Evolutionary conservation across 768 basidiomycete genomes (phyloP), one percentile per base, ranked within the genome.

Genomic region (Floccularia luteovirens): DNA sequence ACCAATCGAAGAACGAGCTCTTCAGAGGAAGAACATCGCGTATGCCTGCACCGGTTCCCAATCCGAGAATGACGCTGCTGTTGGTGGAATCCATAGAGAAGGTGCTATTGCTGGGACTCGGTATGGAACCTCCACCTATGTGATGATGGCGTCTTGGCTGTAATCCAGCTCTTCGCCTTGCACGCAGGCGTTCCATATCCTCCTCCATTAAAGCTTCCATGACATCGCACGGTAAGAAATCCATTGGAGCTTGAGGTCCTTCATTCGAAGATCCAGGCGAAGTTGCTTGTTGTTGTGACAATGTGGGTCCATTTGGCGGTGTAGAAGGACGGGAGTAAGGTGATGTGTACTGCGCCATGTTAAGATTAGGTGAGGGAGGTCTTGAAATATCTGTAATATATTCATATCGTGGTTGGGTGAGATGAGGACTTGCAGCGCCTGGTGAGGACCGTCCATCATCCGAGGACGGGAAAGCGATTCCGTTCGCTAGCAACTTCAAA

Each of bases 1-100:
- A 91, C 89, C 91, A 97, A 54, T 97, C 94, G 55, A 84, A 99
- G 63, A 89, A 94, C 6, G 77, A 70, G 54, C 90, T 93, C 62
- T 89, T 90, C 52, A 99, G 60, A 0, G 96, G 96, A 46, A 98
- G 59, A 2, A 85, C 77, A 57, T 94, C 87, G 43, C 85, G 74
- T 41, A 92, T 82, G 6, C 85, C 85, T 7, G 75, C 67, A 17
- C 88, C 86, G 7, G 88, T 89, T 3, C 87, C 87, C 21, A 89
- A 59, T 3, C 87, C 87, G 17, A 88, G 66, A 13, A 83, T 80
- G 16, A 88, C 73, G 44, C 76, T 82, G 46, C 71, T 79, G 31
- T 62, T 65, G n/a, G 59, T 67, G 0, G 84, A 86, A 45, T 88
- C 86, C 49, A 79, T 71, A 1, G 87, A 87, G 57, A 84, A 87